Base-by-base conservation (phyloP, 441 rosid species). In the Jatropha podagrica region DNA sequence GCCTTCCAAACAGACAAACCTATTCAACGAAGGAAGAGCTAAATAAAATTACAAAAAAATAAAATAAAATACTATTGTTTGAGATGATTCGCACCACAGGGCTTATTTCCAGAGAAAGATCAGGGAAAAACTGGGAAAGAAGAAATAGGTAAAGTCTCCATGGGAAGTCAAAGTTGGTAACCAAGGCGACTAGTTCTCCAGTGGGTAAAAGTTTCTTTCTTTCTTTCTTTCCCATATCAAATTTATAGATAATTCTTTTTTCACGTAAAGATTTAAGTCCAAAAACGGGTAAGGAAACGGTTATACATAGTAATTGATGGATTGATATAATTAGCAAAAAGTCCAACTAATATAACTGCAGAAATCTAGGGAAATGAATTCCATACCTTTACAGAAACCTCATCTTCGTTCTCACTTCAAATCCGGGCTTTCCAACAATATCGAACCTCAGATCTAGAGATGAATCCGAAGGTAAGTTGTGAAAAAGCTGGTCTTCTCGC, bases 301-400 rank as follows among this genome's bases (percentile, higher is more conserved):
- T 40, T 64, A 68, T 4, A 49, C 3, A 52, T 58, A 52, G 41
- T 14, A 32, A 17, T 2, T 54, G 48, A 40, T 26, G 9, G 15
- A 51, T 13, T 8, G 44, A 52, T 51, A 15, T 17, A 41, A 72
- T 60, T 17, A 49, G 52, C 23, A 4, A 56, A 41, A 37, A 54
- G 3, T 32, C 0, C 0, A 52, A 2, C 60, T 37, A 20, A 58
- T 12, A 18, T 13, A 62, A 49, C 37, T 49, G 60, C 68, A 73
- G 8, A 73, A 37, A 73, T 62, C 58, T 48, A 48, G 48, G 65
- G 32, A 61, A 62, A 46, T 13, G 8, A 72, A 48, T 61, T 61
- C 12, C 76, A 62, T 73, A 73, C 76, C 76, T 73, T 51, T 46
- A 73, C 10, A 62, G n/a, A 73, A 62, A 37, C 2, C 18, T 18